Conservation (phyloP, 2,329 filamentous ascomycete genomes). For the Neopestalotiopsis clavispora region DNA sequence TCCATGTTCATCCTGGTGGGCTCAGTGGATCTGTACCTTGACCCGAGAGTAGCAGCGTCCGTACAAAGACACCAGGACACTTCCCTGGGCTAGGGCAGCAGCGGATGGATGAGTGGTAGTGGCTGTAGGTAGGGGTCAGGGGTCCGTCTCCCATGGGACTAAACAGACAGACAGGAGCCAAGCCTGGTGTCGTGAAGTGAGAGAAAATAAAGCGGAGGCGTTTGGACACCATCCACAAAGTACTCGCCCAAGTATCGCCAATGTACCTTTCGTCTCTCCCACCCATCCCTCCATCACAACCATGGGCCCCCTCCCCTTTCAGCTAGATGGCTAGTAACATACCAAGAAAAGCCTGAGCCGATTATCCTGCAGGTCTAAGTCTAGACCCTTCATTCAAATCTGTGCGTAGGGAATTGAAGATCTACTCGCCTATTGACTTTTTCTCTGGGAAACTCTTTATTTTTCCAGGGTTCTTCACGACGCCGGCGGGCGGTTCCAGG, state of each 20-base stretch:
- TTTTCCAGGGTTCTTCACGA: neutral
- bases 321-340: neutral
- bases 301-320: neutral
- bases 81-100: conserved; percentile 10
- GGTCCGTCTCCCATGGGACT: neutral
- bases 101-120: neutral
- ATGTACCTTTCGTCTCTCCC: conserved; percentile 10
- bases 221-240: neutral
- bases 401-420: neutral
- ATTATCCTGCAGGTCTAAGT: neutral
- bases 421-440: conserved; percentile 2
- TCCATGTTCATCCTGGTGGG: conserved; percentile 17
- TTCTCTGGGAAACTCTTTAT: neutral
- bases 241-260: conserved; percentile 6
- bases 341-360: neutral
- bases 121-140: conserved; percentile 10
- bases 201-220: conserved; percentile 1
- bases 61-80: neutral
- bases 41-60: conserved; percentile 12
- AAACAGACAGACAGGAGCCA: neutral
- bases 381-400: neutral
- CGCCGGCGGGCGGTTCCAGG: neutral
- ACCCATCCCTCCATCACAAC: neutral
- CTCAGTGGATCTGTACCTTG: conserved; percentile 14
- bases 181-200: neutral